phyloP scores from a whole-genome alignment of 306 rosid genomes.

The Vicia faba region DNA sequence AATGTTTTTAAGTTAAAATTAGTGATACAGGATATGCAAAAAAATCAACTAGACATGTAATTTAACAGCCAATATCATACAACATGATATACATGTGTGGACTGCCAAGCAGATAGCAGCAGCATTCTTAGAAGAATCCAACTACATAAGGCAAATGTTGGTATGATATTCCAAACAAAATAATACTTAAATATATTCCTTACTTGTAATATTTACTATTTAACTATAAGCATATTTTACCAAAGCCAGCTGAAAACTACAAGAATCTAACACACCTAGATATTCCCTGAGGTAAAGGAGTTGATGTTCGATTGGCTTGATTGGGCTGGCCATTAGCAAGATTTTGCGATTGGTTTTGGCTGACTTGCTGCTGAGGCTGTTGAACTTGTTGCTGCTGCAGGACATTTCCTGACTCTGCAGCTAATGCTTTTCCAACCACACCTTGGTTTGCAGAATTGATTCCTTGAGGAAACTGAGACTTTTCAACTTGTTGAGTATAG shows the following conservation, averaged over 20 bases:
- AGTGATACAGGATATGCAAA: slow-evolving; percentile 14
- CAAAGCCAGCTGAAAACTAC: slow-evolving; percentile 61
- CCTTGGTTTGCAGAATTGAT: slow-evolving; percentile 58
- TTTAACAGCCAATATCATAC: slow-evolving; percentile 38
- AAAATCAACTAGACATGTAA: slow-evolving; percentile 11
- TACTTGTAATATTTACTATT: slow-evolving; percentile 46
- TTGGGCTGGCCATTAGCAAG: slow-evolving; percentile 69
- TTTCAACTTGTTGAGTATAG: slow-evolving; percentile 73
- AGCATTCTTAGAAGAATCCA: slow-evolving; percentile 37
- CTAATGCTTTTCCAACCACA: slow-evolving; percentile 62
- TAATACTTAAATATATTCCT: slow-evolving; percentile 36
- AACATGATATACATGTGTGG: slow-evolving; percentile 35
- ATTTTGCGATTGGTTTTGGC: slow-evolving; percentile 64
- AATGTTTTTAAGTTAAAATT: neutral
- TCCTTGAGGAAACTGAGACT: slow-evolving; percentile 71
- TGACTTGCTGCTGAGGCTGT: slow-evolving; percentile 69
- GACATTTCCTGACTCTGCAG: slow-evolving; percentile 74
- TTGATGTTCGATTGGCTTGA: slow-evolving; percentile 69
- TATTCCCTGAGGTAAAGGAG: slow-evolving; percentile 91
- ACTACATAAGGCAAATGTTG: slow-evolving; percentile 42
- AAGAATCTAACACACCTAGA: slow-evolving; percentile 97
- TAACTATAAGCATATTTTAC: slow-evolving; percentile 44
- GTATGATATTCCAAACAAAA: slow-evolving; percentile 34
- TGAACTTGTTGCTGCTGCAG: slow-evolving; percentile 84
- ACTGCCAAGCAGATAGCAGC: slow-evolving; percentile 34